These are phyloP conservation scores for Colletotrichum kahawae DNA, from an alignment of 2,329 filamentous ascomycete genomes.

Conservation along the genomic window DNA sequence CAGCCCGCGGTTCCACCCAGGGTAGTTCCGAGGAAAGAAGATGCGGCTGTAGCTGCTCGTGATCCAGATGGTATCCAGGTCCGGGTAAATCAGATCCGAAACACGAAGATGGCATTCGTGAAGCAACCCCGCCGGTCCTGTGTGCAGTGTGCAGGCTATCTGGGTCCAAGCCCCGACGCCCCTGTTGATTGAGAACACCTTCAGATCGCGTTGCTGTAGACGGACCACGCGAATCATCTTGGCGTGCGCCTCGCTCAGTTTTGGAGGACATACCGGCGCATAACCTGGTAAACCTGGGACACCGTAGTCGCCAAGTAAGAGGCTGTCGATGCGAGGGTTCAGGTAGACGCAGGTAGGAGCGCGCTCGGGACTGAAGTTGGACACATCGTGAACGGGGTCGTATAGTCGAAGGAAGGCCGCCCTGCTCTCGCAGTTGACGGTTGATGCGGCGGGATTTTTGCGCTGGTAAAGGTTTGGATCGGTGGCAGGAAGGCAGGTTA, in stretches of 20 bases:
- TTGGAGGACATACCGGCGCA: neutral
- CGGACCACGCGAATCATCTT: neutral
- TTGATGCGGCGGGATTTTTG: neutral
- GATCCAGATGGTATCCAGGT: neutral
- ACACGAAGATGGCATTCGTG: neutral
- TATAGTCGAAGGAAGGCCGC: neutral
- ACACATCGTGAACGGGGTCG: neutral
- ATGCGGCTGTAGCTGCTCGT: neutral
- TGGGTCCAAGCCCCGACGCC: neutral
- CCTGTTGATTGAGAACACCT: neutral
- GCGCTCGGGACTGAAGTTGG: neutral
- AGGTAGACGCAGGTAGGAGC: neutral
- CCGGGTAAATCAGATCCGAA: neutral
- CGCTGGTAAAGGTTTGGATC: neutral
- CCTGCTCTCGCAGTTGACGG: neutral
- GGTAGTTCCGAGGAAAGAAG: neutral
- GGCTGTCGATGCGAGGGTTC: neutral
- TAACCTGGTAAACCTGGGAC: neutral
- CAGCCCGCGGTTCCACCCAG: neutral
- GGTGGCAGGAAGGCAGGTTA: neutral
- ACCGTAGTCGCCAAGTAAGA: neutral
- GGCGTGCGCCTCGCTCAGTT: neutral
- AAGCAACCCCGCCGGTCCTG: neutral
- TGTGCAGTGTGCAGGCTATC: neutral
- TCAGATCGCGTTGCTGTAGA: neutral